phyloP scores from a whole-genome alignment of 2,329 filamentous ascomycete genomes.

The Diplodia sapinea region DNA sequence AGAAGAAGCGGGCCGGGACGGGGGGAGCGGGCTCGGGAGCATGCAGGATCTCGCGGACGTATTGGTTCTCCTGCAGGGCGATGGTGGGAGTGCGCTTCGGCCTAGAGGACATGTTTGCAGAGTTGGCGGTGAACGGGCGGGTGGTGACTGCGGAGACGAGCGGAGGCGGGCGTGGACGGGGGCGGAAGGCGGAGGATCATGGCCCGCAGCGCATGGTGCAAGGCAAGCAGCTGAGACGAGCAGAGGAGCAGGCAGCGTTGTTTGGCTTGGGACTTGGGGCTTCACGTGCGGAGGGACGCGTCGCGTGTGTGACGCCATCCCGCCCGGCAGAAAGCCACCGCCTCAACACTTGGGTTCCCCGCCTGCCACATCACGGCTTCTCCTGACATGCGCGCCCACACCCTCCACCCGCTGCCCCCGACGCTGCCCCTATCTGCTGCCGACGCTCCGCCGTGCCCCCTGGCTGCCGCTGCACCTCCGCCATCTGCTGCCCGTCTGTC shows the following conservation, averaged over 20 bases:
- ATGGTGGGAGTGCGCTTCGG: constrained; percentile 26
- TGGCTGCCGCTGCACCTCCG: neutral
- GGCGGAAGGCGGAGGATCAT: constrained; percentile 7
- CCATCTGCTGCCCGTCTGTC: neutral
- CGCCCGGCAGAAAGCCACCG: constrained; percentile 22
- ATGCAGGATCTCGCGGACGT: constrained; percentile 54
- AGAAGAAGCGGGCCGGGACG: constrained; percentile 69
- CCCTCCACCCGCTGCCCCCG: neutral
- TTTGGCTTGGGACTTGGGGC: neutral
- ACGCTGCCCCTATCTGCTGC: neutral
- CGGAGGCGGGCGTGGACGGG: neutral
- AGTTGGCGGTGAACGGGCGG: constrained; percentile 19
- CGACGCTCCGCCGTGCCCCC: neutral
- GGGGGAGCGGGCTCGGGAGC: constrained; percentile 43
- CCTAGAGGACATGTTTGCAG: constrained; percentile 9
- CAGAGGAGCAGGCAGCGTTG: constrained; percentile 2
- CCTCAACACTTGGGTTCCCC: neutral
- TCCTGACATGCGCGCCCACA: neutral
- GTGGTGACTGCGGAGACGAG: neutral
- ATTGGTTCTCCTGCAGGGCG: constrained; percentile 47
- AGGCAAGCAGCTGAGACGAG: neutral
- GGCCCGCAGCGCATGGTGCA: constrained; percentile 16
- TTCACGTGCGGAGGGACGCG: constrained; percentile 20
- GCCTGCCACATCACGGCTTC: constrained; percentile 1
- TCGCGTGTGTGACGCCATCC: constrained; percentile 21